These are phyloP conservation scores for Hyaloscypha hepaticicola DNA, from an alignment of 495 filamentous ascomycete species.

Conservation along the genomic window DNA sequence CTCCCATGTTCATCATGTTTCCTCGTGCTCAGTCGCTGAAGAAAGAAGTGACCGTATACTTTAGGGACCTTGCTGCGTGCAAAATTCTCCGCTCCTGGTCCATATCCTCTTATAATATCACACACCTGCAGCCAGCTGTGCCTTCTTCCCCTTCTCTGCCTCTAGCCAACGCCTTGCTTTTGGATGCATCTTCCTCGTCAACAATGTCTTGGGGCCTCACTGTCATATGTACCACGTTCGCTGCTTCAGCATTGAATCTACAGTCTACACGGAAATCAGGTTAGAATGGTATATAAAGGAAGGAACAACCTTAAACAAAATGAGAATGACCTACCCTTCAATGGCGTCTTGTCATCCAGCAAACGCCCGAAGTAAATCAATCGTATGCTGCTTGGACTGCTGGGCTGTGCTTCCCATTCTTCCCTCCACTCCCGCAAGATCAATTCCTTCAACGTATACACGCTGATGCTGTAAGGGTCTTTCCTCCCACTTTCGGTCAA, in stretches of 20 bases:
- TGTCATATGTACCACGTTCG: conserved; percentile 93
- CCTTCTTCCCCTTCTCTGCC: conserved; percentile 62
- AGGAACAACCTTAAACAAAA: conserved; percentile 5
- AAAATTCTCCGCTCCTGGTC: conserved; percentile 16
- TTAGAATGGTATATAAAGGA: conserved; percentile 7
- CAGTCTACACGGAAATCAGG: conserved; percentile 56
- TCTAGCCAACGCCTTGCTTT: conserved; percentile 64
- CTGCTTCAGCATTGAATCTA: conserved; percentile 64
- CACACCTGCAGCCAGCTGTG: conserved; percentile 72
- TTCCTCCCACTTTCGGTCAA: conserved; percentile 49
- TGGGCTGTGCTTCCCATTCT: conserved; percentile 85
- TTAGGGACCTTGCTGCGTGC: neutral
- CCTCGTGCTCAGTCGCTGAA: neutral
- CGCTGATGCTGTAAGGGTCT: conserved; percentile 84
- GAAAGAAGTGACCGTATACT: neutral
- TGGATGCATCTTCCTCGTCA: conserved; percentile 81
- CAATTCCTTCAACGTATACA: conserved; percentile 89
- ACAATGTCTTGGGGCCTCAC: conserved; percentile 84
- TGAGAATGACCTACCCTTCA: conserved; percentile 57
- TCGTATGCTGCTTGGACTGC: conserved; percentile 79
- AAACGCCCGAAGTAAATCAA: conserved; percentile 87
- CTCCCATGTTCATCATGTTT: conserved; percentile 1
- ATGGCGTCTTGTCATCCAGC: conserved; percentile 77
- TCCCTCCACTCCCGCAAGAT: conserved; percentile 88
- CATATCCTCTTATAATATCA: conserved; percentile 60